phyloP scores from a whole-genome alignment of 176 grass and related monocot species.

The Carex pumila region DNA sequence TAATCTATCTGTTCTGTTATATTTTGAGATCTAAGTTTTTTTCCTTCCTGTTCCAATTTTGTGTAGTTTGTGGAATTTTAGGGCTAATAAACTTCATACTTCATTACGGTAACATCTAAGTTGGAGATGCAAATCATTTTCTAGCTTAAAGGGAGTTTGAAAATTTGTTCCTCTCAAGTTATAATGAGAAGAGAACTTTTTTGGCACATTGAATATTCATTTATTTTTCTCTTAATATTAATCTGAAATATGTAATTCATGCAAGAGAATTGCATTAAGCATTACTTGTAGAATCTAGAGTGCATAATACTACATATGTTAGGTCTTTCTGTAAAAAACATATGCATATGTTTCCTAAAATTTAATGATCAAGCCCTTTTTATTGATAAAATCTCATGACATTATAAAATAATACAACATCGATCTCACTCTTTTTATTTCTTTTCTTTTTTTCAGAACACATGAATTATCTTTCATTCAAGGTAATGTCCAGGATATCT shows the following conservation, averaged over 20 bases:
- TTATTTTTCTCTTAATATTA: not conserved
- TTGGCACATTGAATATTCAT: not conserved
- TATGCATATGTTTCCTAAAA: not conserved
- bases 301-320: not conserved
- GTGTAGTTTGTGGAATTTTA: not conserved
- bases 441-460: not conserved
- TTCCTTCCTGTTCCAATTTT: not conserved
- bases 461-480: not conserved
- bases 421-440: not conserved
- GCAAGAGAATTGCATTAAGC: not conserved
- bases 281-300: not conserved
- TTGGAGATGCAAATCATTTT: not conserved
- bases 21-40: not conserved
- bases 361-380: not conserved
- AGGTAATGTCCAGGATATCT: not conserved
- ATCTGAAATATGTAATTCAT: not conserved
- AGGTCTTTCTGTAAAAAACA: not conserved
- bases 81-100: not conserved
- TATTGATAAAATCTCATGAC: not conserved
- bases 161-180: not conserved
- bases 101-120: not conserved
- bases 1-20: not conserved
- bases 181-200: not conserved
- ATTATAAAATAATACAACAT: not conserved
- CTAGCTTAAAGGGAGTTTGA: not conserved